phyloP scores from a whole-genome alignment of 768 basidiomycete genomes.

The Lentinula sp. region DNA sequence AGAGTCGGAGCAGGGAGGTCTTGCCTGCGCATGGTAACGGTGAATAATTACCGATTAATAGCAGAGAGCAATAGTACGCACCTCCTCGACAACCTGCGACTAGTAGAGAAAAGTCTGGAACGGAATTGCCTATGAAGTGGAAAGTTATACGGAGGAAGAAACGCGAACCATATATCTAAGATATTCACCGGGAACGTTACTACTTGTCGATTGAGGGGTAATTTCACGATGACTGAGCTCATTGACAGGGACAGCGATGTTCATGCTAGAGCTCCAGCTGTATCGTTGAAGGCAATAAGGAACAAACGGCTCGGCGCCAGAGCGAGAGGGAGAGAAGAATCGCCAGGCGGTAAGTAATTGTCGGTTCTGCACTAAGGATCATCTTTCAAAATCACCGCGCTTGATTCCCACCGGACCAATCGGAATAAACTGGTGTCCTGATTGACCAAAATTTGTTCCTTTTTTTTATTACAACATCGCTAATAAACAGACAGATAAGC shows the following conservation, averaged over 20 bases:
- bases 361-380: background rate
- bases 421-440: constrained; percentile 43
- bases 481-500: background rate
- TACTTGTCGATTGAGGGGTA: background rate
- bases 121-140: background rate
- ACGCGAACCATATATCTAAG: background rate
- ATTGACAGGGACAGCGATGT: constrained; percentile 37
- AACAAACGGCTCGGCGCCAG: constrained; percentile 31
- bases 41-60: constrained; percentile 13
- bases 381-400: constrained; percentile 3
- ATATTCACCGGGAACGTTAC: background rate
- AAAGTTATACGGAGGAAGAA: background rate
- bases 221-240: background rate
- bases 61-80: constrained; percentile 21
- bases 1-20: constrained; percentile 80
- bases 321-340: constrained; percentile 36
- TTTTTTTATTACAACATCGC: background rate
- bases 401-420: constrained; percentile 50
- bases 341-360: background rate
- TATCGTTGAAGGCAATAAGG: background rate
- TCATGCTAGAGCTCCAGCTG: constrained; percentile 47
- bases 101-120: constrained; percentile 56
- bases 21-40: constrained; percentile 53
- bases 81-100: constrained; percentile 78
- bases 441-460: constrained; percentile 1